Evolutionary conservation across 768 basidiomycete genomes (phyloP).

Genomic region (Termitomyces sp.): DNA sequence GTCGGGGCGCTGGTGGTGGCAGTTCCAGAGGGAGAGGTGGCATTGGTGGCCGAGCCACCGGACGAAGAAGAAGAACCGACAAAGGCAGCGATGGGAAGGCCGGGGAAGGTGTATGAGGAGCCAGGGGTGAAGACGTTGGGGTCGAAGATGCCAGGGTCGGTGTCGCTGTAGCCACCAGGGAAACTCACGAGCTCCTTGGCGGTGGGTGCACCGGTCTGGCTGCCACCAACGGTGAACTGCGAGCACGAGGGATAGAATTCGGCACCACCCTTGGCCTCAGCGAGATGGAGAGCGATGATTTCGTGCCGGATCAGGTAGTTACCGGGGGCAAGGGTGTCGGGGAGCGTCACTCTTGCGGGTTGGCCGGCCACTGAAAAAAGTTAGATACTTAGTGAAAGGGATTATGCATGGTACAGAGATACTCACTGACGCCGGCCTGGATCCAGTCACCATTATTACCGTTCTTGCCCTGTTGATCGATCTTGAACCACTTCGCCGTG

Average conservation of each 20-base stretch:
- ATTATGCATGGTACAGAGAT: neutral
- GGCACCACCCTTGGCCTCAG: conserved; percentile 51
- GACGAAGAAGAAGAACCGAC: conserved; percentile 16
- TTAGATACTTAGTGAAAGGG: neutral
- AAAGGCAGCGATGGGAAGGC: conserved; percentile 45
- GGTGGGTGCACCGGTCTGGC: conserved; percentile 43
- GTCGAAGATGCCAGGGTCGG: conserved; percentile 68
- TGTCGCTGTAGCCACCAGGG: conserved; percentile 71
- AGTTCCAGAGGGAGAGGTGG: conserved; percentile 8
- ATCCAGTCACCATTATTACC: conserved; percentile 38
- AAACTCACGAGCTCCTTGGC: conserved; percentile 53
- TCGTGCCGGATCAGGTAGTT: conserved; percentile 78
- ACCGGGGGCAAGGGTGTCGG: conserved; percentile 54
- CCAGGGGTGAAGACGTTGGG: conserved; percentile 37
- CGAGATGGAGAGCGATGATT: conserved; percentile 75
- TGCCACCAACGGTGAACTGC: conserved; percentile 54
- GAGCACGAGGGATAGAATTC: conserved; percentile 81
- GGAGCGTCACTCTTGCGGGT: conserved; percentile 40
- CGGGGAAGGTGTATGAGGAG: conserved; percentile 43
- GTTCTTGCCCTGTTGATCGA: conserved; percentile 46
- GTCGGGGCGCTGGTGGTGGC: neutral
- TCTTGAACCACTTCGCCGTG: conserved; percentile 73
- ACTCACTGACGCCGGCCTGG: conserved; percentile 53
- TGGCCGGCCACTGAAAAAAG: conserved; percentile 33
- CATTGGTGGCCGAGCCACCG: neutral